Evolutionary conservation across 257 asterid genomes (phyloP).

Genomic region (Solanum lycopersicoides): DNA sequence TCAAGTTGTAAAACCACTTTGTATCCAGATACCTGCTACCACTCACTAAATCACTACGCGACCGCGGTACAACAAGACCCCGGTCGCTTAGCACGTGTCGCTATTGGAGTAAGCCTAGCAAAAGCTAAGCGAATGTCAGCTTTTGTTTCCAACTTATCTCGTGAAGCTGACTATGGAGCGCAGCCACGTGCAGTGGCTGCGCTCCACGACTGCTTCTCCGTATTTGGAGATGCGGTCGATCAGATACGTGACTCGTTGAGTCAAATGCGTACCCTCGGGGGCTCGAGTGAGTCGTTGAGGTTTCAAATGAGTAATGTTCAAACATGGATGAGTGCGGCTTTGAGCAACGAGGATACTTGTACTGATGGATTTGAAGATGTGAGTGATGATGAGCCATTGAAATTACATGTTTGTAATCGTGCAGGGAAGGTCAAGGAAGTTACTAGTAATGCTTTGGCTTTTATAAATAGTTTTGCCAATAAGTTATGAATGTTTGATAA

Average conservation of each 20-base stretch:
- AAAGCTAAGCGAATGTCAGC: slow-evolving; percentile 5
- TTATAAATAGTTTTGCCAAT: slow-evolving; percentile 50
- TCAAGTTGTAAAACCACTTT: background rate
- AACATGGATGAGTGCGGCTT: slow-evolving; percentile 98
- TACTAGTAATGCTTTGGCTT: slow-evolving; percentile 80
- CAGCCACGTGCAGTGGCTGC: slow-evolving; percentile 50
- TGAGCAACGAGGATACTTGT: slow-evolving; percentile 87
- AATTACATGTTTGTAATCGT: slow-evolving; percentile 38
- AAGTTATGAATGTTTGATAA: slow-evolving; percentile 10
- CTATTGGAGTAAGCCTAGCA: slow-evolving; percentile 4
- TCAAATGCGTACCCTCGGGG: slow-evolving; percentile 52
- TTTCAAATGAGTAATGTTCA: slow-evolving; percentile 76
- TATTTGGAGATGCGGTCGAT: slow-evolving; percentile 58
- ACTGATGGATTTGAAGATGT: slow-evolving; percentile 66
- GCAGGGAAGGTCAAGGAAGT: slow-evolving; percentile 36
- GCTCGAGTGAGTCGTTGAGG: slow-evolving; percentile 47
- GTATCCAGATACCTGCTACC: slow-evolving; percentile 8
- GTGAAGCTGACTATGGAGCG: slow-evolving; percentile 33
- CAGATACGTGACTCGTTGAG: slow-evolving; percentile 55
- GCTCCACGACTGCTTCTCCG: slow-evolving; percentile 55
- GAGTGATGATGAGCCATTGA: slow-evolving; percentile 27
- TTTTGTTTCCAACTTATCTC: slow-evolving; percentile 17
- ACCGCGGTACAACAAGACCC: slow-evolving; percentile 4
- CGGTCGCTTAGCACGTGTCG: background rate
- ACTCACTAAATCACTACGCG: slow-evolving; percentile 5